A percentile compares a stretch with the other conserved stretches of the same genome.
These are phyloP conservation scores for Jasminum sambac DNA, from an alignment of 257 asterid genomes.

Conservation along the genomic window DNA sequence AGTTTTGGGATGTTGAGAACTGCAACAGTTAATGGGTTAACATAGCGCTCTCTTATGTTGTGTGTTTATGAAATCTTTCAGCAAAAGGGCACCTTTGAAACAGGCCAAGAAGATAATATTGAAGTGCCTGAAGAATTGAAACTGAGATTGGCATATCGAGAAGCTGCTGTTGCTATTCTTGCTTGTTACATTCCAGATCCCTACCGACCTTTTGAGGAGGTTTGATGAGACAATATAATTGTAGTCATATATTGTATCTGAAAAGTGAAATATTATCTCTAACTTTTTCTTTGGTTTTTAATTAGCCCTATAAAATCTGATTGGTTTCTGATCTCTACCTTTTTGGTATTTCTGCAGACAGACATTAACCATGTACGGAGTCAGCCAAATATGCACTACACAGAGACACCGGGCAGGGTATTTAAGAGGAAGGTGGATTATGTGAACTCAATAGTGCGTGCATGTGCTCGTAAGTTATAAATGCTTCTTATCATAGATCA, in stretches of 20 bases:
- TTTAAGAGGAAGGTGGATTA: constrained; percentile 80
- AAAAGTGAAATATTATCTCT: background rate
- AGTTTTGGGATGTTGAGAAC: constrained; percentile 32
- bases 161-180: constrained; percentile 97
- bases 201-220: constrained; percentile 68
- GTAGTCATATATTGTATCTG: constrained; percentile 2
- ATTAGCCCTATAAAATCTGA: background rate
- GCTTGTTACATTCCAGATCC: constrained; percentile 91
- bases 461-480: constrained; percentile 95
- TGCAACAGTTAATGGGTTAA: constrained; percentile 18
- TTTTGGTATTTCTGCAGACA: constrained; percentile 56
- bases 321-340: constrained; percentile 18
- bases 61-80: constrained; percentile 44
- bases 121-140: constrained; percentile 95
- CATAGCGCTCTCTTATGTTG: constrained; percentile 20
- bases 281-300: constrained; percentile 5
- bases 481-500: constrained; percentile 17
- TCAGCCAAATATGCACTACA: constrained; percentile 81
- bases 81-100: constrained; percentile 99
- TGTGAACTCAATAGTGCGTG: constrained; percentile 72
- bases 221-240: constrained; percentile 28
- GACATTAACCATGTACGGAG: constrained; percentile 78
- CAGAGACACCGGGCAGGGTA: constrained; percentile 70
- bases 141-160: constrained; percentile 91
- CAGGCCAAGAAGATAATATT: constrained; percentile 93